These are phyloP conservation scores for Solanum raphanifolium DNA, from an alignment of 257 asterid species.

Conservation along the genomic window DNA sequence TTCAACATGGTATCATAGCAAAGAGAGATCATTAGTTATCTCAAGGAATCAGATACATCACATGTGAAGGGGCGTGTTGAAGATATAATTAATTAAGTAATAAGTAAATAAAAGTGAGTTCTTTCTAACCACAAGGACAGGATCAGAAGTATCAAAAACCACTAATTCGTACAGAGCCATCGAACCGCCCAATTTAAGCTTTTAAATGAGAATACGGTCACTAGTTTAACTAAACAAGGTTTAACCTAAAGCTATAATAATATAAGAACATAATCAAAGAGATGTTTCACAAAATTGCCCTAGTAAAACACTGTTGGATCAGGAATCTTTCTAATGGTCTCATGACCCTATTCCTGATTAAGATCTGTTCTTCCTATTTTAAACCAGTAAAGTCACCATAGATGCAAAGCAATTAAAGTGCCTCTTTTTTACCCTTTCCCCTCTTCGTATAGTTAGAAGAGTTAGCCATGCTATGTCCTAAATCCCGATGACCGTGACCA, in stretches of 20 bases:
- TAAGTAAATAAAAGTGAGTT: neutral
- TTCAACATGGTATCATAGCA: neutral
- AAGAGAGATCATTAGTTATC: neutral
- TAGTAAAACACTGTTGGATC: neutral
- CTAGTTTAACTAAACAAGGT: neutral
- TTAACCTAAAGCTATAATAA: neutral
- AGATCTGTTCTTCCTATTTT: neutral
- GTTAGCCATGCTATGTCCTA: neutral
- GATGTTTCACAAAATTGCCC: neutral
- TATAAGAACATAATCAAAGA: neutral
- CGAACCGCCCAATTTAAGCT: neutral
- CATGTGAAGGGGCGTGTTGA: neutral
- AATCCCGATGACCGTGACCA: neutral
- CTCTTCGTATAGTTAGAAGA: neutral
- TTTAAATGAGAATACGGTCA: neutral
- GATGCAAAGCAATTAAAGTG: neutral
- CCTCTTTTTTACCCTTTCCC: neutral
- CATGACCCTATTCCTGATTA: neutral
- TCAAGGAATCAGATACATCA: neutral
- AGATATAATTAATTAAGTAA: neutral
- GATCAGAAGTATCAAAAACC: neutral
- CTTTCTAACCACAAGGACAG: neutral
- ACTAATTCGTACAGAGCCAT: neutral
- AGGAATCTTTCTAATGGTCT: neutral
- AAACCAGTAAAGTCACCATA: neutral